Base-by-base conservation (phyloP, 768 basidiomycete genomes). In the Mrakia frigida region DNA sequence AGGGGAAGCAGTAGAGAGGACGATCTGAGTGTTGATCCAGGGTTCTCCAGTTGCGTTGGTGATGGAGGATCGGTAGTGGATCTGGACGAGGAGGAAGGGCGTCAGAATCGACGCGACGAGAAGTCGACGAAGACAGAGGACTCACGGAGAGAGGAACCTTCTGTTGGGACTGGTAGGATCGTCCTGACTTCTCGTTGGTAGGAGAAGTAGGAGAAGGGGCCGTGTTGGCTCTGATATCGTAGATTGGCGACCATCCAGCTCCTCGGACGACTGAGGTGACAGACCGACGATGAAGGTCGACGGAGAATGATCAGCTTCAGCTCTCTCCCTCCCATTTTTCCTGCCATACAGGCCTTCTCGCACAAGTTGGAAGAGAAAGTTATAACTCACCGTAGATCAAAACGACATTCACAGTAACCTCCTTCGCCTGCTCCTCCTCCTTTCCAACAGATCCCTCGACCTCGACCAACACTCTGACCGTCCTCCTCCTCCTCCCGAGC, bases 11-110 rank as follows among this genome's bases (percentile, higher is more conserved):
- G 88, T 89, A 81, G 87, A 88, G 39, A 90, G 83, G 9, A 85
- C 87, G 43, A 90, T 83, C 0, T 84, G 77, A 0, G 87, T 84
- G 76, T 86, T 83, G 33, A 79, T 84, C 89, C 89, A 90, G 77
- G 88, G 87, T 79, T 90, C 89, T 18, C 89, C 89, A 0, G 89
- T 88, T 78, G 81, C 81, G 79, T 90, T 89, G 0, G 80, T 82
- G 70, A 90, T 84, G 39, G 85, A 83, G 0, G 88, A 88, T 35
- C 87, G 87, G 79, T 89, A 89, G 77, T 88, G 86, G 14, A 90
- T 84, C 3, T 74, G 60, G 28, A 80, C 6, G 63, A 68, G 25
- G 23, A n/a, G 39, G 23, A n/a, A 31, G 63, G 14, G 23, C n/a
- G 16, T 21, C 11, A 3, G 63, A 37, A 14, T 43, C 37, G 37